These are phyloP conservation scores for Sordaria brevicollis DNA, from an alignment of 495 filamentous ascomycete genomes.

Conservation along the genomic window DNA sequence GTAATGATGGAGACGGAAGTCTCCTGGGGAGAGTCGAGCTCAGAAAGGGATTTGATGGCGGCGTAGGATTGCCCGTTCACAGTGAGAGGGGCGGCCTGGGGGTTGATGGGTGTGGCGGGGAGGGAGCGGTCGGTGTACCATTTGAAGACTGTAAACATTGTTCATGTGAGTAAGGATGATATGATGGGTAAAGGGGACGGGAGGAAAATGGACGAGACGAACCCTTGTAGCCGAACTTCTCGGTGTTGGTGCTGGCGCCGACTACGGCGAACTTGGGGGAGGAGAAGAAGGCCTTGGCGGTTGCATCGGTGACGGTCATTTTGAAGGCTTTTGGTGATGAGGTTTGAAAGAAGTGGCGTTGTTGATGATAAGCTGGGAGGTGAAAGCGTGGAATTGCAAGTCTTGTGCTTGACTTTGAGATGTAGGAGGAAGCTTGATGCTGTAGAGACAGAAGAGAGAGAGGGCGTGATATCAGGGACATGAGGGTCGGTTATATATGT, in stretches of 20 bases:
- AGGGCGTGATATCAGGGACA: not conserved
- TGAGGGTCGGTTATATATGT: not conserved
- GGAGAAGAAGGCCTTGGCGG: slow-evolving; percentile 71
- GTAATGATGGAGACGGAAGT: slow-evolving; percentile 84
- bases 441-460: not conserved
- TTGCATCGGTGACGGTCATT: slow-evolving; percentile 43
- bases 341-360: slow-evolving; percentile 3
- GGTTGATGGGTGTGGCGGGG: slow-evolving; percentile 75
- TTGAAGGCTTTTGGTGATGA: slow-evolving; percentile 5
- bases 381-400: not conserved
- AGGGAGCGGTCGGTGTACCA: slow-evolving; percentile 79
- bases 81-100: slow-evolving; percentile 48
- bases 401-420: not conserved
- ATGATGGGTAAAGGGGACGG: not conserved
- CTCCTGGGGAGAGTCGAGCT: slow-evolving; percentile 51
- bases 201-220: slow-evolving; percentile 9
- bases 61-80: slow-evolving; percentile 41
- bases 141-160: slow-evolving; percentile 77
- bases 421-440: not conserved
- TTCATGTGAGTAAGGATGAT: not conserved
- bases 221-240: slow-evolving; percentile 91
- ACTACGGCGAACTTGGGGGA: slow-evolving; percentile 81
- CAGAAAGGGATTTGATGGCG: slow-evolving; percentile 53
- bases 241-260: slow-evolving; percentile 72
- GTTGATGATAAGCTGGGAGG: not conserved